These are phyloP conservation scores for Alternaria tenuissima DNA, from an alignment of 2,329 filamentous ascomycete species.

Conservation along the genomic window DNA sequence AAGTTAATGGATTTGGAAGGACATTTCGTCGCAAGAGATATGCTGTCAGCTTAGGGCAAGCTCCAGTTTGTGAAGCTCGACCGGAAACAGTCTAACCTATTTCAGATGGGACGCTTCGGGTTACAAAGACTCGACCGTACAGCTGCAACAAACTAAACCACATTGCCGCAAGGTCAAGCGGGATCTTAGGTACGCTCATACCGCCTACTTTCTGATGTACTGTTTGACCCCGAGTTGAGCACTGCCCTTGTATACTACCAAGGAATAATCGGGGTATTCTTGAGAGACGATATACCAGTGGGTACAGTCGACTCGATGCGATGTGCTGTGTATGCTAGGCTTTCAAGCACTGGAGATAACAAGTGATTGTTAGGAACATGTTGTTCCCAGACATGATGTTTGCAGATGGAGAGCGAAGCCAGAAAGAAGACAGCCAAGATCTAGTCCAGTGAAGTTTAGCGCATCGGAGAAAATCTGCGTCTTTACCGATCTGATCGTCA, in stretches of 20 bases:
- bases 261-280: not conserved
- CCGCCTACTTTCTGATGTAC: not conserved
- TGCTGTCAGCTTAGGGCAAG: not conserved
- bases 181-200: not conserved
- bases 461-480: conserved; percentile 23
- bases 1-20: not conserved
- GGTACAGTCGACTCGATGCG: not conserved
- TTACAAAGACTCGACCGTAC: not conserved
- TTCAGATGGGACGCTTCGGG: not conserved
- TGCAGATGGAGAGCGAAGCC: not conserved
- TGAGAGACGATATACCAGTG: not conserved
- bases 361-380: not conserved
- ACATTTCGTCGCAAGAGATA: not conserved
- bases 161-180: not conserved
- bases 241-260: not conserved
- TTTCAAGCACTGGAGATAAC: not conserved
- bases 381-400: not conserved
- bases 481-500: conserved; percentile 7
- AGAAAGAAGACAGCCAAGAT: not conserved
- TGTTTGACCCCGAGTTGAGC: not conserved
- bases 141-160: not conserved
- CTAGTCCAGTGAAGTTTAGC: conserved; percentile 19
- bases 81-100: not conserved
- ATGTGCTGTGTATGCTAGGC: not conserved
- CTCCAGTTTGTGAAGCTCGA: not conserved